Evolutionary conservation across 108 stramenopile genomes (phyloP).

Genomic region (Epithemia pelagica): DNA sequence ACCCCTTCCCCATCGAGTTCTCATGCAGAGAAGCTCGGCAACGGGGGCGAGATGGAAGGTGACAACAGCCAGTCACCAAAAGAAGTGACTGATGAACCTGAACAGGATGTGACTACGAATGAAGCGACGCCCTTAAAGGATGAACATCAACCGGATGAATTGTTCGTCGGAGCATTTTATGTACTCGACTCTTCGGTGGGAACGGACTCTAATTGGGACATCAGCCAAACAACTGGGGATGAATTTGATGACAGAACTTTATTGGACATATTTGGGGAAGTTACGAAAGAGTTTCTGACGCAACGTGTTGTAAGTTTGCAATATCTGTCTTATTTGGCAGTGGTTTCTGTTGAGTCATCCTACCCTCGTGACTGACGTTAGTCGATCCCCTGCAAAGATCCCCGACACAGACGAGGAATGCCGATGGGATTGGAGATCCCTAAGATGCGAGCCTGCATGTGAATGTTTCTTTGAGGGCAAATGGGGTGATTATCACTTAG

Average conservation of each 20-base stretch:
- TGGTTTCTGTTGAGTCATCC: neutral
- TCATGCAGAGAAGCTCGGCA: neutral
- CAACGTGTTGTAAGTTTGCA: slow-evolving; percentile 30
- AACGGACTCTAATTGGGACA: neutral
- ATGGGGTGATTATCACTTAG: slow-evolving; percentile 75
- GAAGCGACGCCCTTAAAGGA: too few relatives aligned
- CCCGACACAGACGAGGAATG: slow-evolving; percentile 28
- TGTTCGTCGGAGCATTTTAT: neutral
- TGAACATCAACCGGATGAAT: too few relatives aligned
- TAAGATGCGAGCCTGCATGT: slow-evolving; percentile 79
- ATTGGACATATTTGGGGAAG: slow-evolving; percentile 79
- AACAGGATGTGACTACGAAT: too few relatives aligned
- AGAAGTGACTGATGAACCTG: too few relatives aligned
- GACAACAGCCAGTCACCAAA: too few relatives aligned
- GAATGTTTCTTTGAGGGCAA: slow-evolving; percentile 43
- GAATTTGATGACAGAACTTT: slow-evolving; percentile 63
- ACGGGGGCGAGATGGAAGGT: too few relatives aligned
- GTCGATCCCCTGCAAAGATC: slow-evolving; percentile 6
- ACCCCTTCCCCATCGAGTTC: too few relatives aligned
- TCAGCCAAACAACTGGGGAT: neutral
- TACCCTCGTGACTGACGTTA: neutral
- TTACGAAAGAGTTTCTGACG: slow-evolving; percentile 74
- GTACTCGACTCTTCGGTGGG: neutral
- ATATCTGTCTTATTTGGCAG: neutral
- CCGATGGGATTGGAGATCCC: slow-evolving; percentile 69